Conservation (phyloP, 306 rosid genomes). For the Casuarina cunninghamiana region DNA sequence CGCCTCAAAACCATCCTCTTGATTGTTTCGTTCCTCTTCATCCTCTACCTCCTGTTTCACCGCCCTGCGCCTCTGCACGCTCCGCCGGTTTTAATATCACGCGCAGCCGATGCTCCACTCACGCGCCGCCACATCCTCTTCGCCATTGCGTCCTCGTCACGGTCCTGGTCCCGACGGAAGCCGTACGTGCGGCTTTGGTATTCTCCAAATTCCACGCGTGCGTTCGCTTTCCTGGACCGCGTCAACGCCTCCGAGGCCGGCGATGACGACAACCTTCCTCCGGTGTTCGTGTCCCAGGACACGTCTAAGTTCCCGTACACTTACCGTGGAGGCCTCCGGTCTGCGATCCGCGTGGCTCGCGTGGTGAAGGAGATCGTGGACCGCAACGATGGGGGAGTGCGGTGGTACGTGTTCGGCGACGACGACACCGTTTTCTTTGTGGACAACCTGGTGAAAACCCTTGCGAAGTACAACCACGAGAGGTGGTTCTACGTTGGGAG, state of each 20-base stretch:
- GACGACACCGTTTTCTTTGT: slow-evolving; percentile 90
- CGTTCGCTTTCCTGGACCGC: slow-evolving; percentile 66
- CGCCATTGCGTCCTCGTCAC: slow-evolving; percentile 66
- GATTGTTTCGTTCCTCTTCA: slow-evolving; percentile 44
- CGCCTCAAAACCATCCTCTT: slow-evolving; percentile 48
- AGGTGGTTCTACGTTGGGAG: slow-evolving; percentile 76
- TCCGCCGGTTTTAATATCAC: not conserved
- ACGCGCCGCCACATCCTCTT: slow-evolving; percentile 75
- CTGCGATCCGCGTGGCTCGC: slow-evolving; percentile 90
- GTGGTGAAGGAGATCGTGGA: slow-evolving; percentile 76
- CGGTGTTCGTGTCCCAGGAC: slow-evolving; percentile 56
- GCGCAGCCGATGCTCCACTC: slow-evolving; percentile 28
- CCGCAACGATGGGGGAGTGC: slow-evolving; percentile 58
- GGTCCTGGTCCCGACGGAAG: slow-evolving; percentile 62
- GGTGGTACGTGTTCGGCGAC: slow-evolving; percentile 96
- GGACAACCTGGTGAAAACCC: slow-evolving; percentile 64
- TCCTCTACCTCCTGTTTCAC: slow-evolving; percentile 40
- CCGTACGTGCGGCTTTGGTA: slow-evolving; percentile 66
- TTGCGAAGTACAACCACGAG: slow-evolving; percentile 70
- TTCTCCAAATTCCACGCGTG: slow-evolving; percentile 54
- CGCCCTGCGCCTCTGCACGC: slow-evolving; percentile 17
- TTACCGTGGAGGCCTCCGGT: slow-evolving; percentile 63
- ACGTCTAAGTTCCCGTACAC: slow-evolving; percentile 66
- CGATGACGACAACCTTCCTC: slow-evolving; percentile 26
- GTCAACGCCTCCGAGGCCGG: not conserved